Base-by-base conservation (phyloP, 805 yeast species). In the Myxozyma monticola region DNA sequence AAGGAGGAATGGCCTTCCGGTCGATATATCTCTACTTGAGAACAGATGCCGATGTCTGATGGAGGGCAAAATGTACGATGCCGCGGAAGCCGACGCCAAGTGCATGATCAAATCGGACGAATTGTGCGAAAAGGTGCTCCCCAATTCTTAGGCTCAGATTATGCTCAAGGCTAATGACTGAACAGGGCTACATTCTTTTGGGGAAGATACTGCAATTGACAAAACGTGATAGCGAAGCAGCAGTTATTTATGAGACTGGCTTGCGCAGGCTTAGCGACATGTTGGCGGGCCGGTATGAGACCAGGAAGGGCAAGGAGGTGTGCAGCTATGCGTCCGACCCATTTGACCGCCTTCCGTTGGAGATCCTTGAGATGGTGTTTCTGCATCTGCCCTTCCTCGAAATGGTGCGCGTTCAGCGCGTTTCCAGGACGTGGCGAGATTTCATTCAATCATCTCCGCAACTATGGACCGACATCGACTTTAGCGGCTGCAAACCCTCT, bases 381-480 rank as follows among this genome's bases (percentile, higher is more conserved):
- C 10, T 26, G 17, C 15, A 37, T 24, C 41, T 46, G 8, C 36
- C 51, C 3, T 42, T 46, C 33, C 20, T n/a, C 15, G 36, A 51
- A 8, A 10, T 45, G 15, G 30, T 25, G 1, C 38, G 34, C 2
- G 37, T 51, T 8, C 50, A 42, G 24, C 2, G 14, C 5, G 55
- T 51, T 4, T 18, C 37, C 38, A 31, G 31, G 22, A n/a, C 36
- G 10, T 51, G 55, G 55, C 24, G 24, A 2, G 15, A 42, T 6
- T 37, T 22, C 14, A 25, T 51, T n/a, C 8, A 14, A 14, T 8
- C 15, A 3, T 20, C 15, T 20, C 38, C 55, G 14, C 15, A 4
- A n/a, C 30, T 51, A 8, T 51, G 55, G 55, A 22, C 24, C 2
- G 20, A 17, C 10, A 28, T 51, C 24, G 55, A 51, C 28, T 46